These are phyloP conservation scores for Butyriboletus loyo DNA, from an alignment of 768 basidiomycete species.

Conservation along the genomic window DNA sequence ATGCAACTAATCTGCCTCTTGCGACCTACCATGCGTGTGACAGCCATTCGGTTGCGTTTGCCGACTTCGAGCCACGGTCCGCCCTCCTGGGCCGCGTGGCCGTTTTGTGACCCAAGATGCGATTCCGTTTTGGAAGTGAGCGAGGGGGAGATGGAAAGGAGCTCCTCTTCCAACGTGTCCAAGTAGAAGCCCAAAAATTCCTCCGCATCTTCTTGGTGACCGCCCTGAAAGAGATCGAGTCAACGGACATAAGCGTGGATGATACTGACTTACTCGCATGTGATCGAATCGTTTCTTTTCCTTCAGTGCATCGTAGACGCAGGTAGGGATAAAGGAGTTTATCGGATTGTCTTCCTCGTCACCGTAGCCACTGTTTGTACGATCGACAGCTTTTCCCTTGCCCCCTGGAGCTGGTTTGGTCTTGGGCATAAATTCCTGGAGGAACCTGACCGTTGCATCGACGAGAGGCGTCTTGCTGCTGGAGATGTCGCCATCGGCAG, in stretches of 20 bases:
- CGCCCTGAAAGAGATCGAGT: constrained; percentile 48
- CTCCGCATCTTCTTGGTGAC: constrained; percentile 97
- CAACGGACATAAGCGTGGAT: not conserved
- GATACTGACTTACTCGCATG: constrained; percentile 67
- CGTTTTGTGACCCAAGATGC: constrained; percentile 6
- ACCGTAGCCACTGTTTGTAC: constrained; percentile 14
- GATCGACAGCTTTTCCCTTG: constrained; percentile 43
- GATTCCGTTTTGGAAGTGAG: constrained; percentile 40
- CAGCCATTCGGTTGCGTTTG: constrained; percentile 73
- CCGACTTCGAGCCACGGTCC: constrained; percentile 95
- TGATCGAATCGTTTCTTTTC: constrained; percentile 90
- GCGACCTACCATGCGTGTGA: constrained; percentile 72
- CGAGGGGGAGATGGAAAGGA: constrained; percentile 62
- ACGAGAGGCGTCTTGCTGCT: constrained; percentile 52
- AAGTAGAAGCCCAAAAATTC: constrained; percentile 98
- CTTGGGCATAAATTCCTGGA: constrained; percentile 65
- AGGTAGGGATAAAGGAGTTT: constrained; percentile 79
- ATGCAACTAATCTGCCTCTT: not conserved
- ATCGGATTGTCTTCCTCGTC: constrained; percentile 49
- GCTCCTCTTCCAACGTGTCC: constrained; percentile 91
- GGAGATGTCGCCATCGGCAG: constrained; percentile 25
- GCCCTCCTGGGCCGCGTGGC: constrained; percentile 38
- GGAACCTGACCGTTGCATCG: constrained; percentile 66
- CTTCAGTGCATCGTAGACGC: constrained; percentile 90
- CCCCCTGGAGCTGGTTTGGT: constrained; percentile 19